Evolutionary conservation across 768 basidiomycete species (phyloP), one percentile per base, ranked within the genome.

Genomic region (Leucogyrophana mollusca): DNA sequence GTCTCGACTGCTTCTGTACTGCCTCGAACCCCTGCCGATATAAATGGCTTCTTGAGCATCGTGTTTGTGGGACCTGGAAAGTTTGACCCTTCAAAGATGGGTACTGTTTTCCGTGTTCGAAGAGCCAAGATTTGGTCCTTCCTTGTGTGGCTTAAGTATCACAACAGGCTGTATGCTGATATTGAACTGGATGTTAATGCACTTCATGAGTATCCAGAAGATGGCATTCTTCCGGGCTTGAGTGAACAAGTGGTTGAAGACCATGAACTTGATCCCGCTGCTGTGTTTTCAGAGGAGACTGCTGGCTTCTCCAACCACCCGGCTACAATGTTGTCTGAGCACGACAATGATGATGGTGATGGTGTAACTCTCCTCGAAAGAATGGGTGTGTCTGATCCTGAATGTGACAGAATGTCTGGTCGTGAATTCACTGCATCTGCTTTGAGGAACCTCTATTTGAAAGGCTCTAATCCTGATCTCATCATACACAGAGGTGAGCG

Each of bases 371-470:
- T 30, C 27, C 9, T 64, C 7, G 68, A 68, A 21, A 52, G 48
- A 17, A 59, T 60, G 51, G 66, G 68, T 17, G 58, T 68, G 0
- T 53, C 52, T 10, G 67, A 70, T 49, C 57, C 62, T 14, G 61
- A 66, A 25, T 22, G 52, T 45, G 51, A 39, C n/a, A 54, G 41
- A 14, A 8, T 67, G 0, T 35, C 49, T 34, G 66, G 60, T 2
- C 21, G 52, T 1, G 50, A 45, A 3, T 61, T 65, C 43, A 56
- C 38, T 3, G 59, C 61, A 14, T 23, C 57, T 14, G 62, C 64
- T 1, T 25, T 69, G 7, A n/a, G 49, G 1, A 66, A 64, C 41
- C 21, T 68, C 1, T 13, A 30, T 30, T 30, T 13, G 27, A 30
- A 7, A 30, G 13, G 13, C 27, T 7, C 27, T 30, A 27, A 42